Evolutionary conservation across 345 rosid genomes (phyloP), one percentile per base, ranked within the genome.

Genomic region (Lepidium didymum): DNA sequence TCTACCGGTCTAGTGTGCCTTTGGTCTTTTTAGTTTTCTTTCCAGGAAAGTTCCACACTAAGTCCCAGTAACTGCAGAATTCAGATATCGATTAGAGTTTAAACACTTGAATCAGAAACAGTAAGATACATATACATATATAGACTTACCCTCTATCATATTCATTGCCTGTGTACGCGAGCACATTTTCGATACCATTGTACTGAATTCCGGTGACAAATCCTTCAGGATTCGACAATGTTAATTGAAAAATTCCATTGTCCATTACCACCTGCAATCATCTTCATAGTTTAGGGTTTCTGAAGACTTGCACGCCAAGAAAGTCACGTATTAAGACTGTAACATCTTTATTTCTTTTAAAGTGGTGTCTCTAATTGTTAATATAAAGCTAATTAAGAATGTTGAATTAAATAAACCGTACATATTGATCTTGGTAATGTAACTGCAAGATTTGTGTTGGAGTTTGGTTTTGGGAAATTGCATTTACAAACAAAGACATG

Each of bases 201-300:
- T 80, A 92, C 9, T 13, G 76, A 8, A 92, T 77, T 29, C 96
- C 88, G 0, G 91, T 82, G 43, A 92, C 87, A 5, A 86, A 81
- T 55, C 98, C 96, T 5, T 69, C 90, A 1, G 98, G 98, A 16
- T 80, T 86, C 11, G 95, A 87, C 18, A 90, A 70, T 2, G 89
- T 85, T 51, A 92, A 72, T 80, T 83, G 90, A 8, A 90, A 52
- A 25, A 87, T 62, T 16, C 98, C 93, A 67, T 92, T 92, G 52
- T 87, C 95, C 80, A 92, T 67, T 70, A 80, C 74, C 78, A 90
- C 98, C 98, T 92, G 72, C 78, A 72, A 13, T 14, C 1, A 19
- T 66, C 35, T 7, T 57, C 4, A 45, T n/a, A 9, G 40, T 4
- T 45, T 67, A 74, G 52, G 77, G 29, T 36, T 61, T 61, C 38